Evolutionary conservation across 495 filamentous ascomycete genomes (phyloP).

Genomic region (Hyaloscypha bicolor): DNA sequence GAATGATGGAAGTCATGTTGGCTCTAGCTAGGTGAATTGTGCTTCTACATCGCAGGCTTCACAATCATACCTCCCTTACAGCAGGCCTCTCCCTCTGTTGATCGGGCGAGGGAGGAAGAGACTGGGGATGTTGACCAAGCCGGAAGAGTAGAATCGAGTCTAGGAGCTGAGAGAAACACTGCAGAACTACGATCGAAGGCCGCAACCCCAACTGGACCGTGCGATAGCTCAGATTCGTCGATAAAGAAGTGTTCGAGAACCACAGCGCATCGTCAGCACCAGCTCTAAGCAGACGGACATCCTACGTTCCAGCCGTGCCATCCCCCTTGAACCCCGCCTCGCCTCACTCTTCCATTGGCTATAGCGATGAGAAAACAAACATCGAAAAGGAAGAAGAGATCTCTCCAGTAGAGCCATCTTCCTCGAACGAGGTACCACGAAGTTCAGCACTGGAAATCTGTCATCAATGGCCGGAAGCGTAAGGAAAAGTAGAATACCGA

Average conservation of each 20-base stretch:
- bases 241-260: not conserved
- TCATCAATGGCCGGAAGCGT: not conserved
- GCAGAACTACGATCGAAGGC: slow-evolving; percentile 4
- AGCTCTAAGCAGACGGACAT: slow-evolving; percentile 10
- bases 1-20: too few species aligned
- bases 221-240: slow-evolving; percentile 10
- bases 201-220: not conserved
- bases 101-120: too few species aligned
- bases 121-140: too few species aligned
- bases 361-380: slow-evolving; percentile 13
- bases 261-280: too few species aligned
- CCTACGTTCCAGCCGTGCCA: slow-evolving; percentile 30
- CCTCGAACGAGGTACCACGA: slow-evolving; percentile 10
- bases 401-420: slow-evolving; percentile 9
- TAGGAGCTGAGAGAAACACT: slow-evolving; percentile 12
- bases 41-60: too few species aligned
- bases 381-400: slow-evolving; percentile 4
- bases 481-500: slow-evolving; percentile 14
- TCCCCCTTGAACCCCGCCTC: slow-evolving; percentile 33
- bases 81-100: too few species aligned
- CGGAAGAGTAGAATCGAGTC: not conserved
- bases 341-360: slow-evolving; percentile 11
- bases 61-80: too few species aligned
- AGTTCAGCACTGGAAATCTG: slow-evolving; percentile 2
- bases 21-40: too few species aligned